Evolutionary conservation across 2,329 filamentous ascomycete genomes (phyloP).

Genomic region (Arthroderma sp.): DNA sequence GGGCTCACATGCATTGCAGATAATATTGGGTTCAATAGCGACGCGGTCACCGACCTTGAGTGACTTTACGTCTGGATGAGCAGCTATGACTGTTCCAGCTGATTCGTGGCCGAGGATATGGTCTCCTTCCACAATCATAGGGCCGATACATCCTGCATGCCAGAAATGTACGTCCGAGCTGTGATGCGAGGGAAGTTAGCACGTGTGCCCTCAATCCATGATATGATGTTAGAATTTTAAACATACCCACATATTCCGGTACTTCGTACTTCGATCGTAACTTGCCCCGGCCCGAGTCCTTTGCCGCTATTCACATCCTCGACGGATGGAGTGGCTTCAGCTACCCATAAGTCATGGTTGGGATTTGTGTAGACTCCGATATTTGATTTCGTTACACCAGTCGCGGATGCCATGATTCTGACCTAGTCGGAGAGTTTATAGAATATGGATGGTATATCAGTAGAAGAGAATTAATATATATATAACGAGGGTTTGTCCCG

Average conservation of each 20-base stretch:
- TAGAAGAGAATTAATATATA: no score
- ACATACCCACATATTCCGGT: conserved; percentile 87
- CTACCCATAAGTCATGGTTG: conserved; percentile 80
- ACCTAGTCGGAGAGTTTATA: no score
- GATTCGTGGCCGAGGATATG: conserved; percentile 95
- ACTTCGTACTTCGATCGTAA: conserved; percentile 78
- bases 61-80: conserved; percentile 55
- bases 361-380: conserved; percentile 96
- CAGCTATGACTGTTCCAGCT: conserved; percentile 62
- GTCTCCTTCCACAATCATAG: conserved; percentile 79
- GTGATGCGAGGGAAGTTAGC: conserved; percentile 1
- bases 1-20: conserved; percentile 80
- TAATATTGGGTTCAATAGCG: conserved; percentile 85
- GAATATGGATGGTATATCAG: no score
- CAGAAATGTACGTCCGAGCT: conserved; percentile 96
- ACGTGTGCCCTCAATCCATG: no score
- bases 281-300: conserved; percentile 64
- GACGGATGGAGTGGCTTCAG: conserved; percentile 59
- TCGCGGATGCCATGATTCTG: conserved; percentile 7
- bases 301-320: conserved; percentile 59
- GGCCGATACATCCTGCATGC: conserved; percentile 88
- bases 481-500: no score
- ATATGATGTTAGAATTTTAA: not conserved
- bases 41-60: conserved; percentile 81
- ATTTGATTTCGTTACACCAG: conserved; percentile 58